Conservation (phyloP, 139 green algal species). For the Deuterostichococcus epilithicus region DNA sequence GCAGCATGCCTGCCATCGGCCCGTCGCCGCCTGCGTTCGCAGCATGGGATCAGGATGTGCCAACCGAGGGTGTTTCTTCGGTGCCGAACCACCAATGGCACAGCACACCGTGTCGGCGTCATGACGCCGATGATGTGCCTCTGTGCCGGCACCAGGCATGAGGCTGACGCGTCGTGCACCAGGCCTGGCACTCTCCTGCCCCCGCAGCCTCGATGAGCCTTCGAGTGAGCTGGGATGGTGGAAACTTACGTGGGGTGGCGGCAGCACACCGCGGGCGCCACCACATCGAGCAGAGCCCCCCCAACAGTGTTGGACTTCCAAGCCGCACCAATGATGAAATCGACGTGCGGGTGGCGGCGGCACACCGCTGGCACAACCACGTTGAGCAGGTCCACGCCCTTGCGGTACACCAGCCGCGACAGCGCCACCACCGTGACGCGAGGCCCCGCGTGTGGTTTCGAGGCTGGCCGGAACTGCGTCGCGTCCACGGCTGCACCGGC, state of each 20-base stretch:
- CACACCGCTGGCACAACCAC: conserved; percentile 80
- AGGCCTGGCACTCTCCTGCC: no score
- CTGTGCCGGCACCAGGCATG: no score
- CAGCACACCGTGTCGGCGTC: no score
- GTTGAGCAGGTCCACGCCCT: conserved; percentile 89
- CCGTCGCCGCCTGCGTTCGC: conserved; percentile 77
- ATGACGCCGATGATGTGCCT: no score
- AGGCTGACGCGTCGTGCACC: no score
- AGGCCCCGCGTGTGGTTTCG: not conserved
- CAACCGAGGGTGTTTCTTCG: not conserved
- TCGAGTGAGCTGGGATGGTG: no score
- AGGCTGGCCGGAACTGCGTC: conserved; percentile 64
- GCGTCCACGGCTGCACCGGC: conserved; percentile 82
- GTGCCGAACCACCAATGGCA: no score
- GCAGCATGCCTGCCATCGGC: conserved; percentile 76
- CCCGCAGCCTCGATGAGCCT: no score
- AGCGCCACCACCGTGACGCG: conserved; percentile 73
- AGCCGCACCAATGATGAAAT: conserved; percentile 62
- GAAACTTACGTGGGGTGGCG: conserved; percentile 65
- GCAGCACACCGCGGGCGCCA: conserved; percentile 44
- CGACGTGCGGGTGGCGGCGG: conserved; percentile 54
- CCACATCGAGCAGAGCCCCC: conserved; percentile 8
- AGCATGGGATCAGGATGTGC: not conserved
- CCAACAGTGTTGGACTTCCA: no score
- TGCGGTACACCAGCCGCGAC: conserved; percentile 90